Percentiles rank a stretch among this genome's conserved stretches.
These are phyloP conservation scores for Apiospora rasikravindrae DNA, from an alignment of 2,329 filamentous ascomycete species.

Conservation along the genomic window DNA sequence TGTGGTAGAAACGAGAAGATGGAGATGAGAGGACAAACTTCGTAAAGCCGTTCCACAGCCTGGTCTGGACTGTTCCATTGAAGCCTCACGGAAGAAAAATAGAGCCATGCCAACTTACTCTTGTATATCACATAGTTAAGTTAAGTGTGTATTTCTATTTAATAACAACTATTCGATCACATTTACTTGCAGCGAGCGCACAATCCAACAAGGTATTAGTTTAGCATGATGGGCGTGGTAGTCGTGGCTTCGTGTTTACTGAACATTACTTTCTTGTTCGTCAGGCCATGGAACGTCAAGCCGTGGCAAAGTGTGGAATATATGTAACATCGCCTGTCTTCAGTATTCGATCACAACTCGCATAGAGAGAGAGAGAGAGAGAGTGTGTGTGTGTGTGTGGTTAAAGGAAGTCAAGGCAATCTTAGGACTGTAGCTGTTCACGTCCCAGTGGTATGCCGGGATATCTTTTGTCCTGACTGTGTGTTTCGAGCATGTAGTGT, in stretches of 20 bases:
- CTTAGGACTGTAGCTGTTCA: not conserved
- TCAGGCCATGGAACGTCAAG: not conserved
- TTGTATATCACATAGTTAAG: not conserved
- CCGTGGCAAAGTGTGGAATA: not conserved
- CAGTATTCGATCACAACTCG: not conserved
- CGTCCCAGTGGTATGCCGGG: not conserved
- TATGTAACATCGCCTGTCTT: not conserved
- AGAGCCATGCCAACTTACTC: not conserved
- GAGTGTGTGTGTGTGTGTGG: too few species aligned
- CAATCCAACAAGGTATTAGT: not conserved
- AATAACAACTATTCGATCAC: not conserved
- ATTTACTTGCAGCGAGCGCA: not conserved
- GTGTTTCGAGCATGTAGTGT: not conserved
- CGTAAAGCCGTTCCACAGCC: not conserved
- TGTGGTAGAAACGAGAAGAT: not conserved
- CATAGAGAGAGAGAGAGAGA: not conserved
- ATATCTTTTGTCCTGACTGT: not conserved
- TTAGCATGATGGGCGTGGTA: not conserved
- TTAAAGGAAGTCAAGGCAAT: not conserved
- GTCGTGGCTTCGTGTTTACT: too few species aligned
- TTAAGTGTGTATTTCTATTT: too few species aligned
- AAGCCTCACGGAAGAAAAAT: not conserved
- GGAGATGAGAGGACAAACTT: not conserved
- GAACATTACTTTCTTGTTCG: not conserved
- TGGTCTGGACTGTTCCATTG: not conserved